A percentile compares a stretch with the other conserved stretches of the same genome.
These are phyloP conservation scores for Crithidia thermophila DNA, from an alignment of 208 protist genomes.

Conservation along the genomic window DNA sequence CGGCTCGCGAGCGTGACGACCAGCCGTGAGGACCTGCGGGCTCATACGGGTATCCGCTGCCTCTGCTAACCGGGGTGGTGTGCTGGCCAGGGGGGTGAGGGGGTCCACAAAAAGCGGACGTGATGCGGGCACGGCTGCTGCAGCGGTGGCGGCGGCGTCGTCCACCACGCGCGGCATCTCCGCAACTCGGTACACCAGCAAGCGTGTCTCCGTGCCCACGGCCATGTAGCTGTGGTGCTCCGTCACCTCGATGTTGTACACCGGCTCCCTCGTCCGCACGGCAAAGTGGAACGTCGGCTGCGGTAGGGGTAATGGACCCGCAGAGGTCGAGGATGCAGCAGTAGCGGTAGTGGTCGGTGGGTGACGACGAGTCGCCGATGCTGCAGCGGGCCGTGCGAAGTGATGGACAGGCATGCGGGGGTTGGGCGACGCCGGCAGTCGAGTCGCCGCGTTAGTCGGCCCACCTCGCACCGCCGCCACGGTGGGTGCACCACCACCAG, in stretches of 20 bases:
- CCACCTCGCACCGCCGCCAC: background rate
- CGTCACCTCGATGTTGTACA: conserved; percentile 28
- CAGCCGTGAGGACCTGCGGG: too few relatives aligned
- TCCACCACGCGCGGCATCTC: conserved; percentile 23
- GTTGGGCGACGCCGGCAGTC: background rate
- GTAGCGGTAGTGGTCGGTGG: background rate
- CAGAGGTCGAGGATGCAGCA: background rate
- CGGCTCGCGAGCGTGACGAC: too few relatives aligned
- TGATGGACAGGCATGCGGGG: conserved; percentile 20
- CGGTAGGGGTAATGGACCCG: background rate
- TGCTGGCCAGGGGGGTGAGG: too few relatives aligned
- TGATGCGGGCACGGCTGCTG: too few relatives aligned
- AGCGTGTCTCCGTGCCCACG: conserved; percentile 27
- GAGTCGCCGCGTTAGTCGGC: background rate
- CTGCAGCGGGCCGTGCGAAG: conserved; percentile 4
- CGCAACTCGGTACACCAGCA: conserved; percentile 30
- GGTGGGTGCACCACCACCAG: too few relatives aligned
- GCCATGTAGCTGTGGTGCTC: conserved; percentile 27
- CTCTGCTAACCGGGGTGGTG: background rate
- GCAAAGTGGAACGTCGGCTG: conserved; percentile 23
- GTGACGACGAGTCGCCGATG: background rate
- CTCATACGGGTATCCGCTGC: background rate
- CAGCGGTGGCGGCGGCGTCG: background rate
- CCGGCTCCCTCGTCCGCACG: conserved; percentile 18
- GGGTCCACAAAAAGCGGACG: too few relatives aligned